Conservation (phyloP, 441 rosid species). For the California macrophylla region DNA sequence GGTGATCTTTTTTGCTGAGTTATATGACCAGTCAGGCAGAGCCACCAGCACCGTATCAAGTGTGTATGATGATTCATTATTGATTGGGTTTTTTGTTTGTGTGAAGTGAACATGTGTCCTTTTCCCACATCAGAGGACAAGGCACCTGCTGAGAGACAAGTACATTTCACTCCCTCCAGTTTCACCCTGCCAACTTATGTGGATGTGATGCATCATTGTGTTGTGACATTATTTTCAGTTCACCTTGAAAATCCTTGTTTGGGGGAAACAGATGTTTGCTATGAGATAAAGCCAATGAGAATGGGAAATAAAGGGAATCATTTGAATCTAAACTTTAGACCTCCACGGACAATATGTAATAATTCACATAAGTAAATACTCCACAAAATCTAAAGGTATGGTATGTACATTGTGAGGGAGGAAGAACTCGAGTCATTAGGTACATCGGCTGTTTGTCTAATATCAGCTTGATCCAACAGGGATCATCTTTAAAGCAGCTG, state of each 20-base stretch:
- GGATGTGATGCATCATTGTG: neutral
- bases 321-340: too few relatives aligned
- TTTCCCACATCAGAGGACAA: neutral
- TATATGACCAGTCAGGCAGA: neutral
- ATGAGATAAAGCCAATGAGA: too few relatives aligned
- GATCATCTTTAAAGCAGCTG: slow-evolving; percentile 52
- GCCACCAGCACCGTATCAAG: neutral
- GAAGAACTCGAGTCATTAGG: neutral
- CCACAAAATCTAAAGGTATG: neutral
- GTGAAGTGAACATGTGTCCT: too few relatives aligned
- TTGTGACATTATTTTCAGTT: neutral
- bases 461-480: slow-evolving; percentile 34
- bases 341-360: too few relatives aligned
- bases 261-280: too few relatives aligned
- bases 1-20: neutral
- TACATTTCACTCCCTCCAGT: too few relatives aligned
- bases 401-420: neutral
- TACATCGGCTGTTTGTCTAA: too few relatives aligned
- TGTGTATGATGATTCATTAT: neutral
- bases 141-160: neutral
- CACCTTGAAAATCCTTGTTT: neutral
- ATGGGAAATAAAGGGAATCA: too few relatives aligned
- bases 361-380: neutral
- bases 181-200: neutral
- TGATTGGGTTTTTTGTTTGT: neutral